Evolutionary conservation across 306 rosid species (phyloP), one percentile per base, ranked within the genome.

Genomic region (Corylus americana): DNA sequence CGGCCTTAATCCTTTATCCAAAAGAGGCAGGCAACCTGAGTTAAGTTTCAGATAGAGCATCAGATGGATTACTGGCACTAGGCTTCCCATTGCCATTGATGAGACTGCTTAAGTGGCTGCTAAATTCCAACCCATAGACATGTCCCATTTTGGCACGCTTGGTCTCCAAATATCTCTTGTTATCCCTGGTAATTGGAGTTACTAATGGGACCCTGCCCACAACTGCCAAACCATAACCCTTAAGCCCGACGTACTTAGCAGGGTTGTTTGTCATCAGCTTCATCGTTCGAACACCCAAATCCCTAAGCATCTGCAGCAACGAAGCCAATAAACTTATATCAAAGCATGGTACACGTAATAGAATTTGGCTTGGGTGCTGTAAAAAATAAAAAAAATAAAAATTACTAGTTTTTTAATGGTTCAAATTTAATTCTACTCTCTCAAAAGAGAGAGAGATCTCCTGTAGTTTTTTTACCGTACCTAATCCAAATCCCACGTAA

Each of bases 221-320:
- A 80, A 93, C 79, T n/a, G 88, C 79, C 87, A 93, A 85, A 70
- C 98, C 98, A 70, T 93, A 93, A 18, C 98, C 98, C 80, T 90
- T 93, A 51, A 93, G 89, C 25, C 98, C 98, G 22, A 83, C 47
- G 79, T 90, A 93, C 87, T 93, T 93, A 20, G 94, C 79, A 27
- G 98, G 98, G 83, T 93, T 93, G 88, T 93, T 93, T 14, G 98
- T 93, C 97, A 93, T 88, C 69, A 93, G 86, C 87, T 93, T 93
- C 97, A 93, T 91, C 11, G 92, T 91, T 77, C 89, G 79, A 69
- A 93, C 94, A 20, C 94, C 98, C 54, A 91, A 85, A 81, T 93
- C 93, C 78, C 93, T 86, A 63, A 91, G 77, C 10, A 91, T 88
- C 98, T 93, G 90, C 81, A 85, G 77, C 51, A 49, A 71, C 39